Conservation (phyloP, 2,329 filamentous ascomycete genomes). For the Akanthomyces uredinophilus region DNA sequence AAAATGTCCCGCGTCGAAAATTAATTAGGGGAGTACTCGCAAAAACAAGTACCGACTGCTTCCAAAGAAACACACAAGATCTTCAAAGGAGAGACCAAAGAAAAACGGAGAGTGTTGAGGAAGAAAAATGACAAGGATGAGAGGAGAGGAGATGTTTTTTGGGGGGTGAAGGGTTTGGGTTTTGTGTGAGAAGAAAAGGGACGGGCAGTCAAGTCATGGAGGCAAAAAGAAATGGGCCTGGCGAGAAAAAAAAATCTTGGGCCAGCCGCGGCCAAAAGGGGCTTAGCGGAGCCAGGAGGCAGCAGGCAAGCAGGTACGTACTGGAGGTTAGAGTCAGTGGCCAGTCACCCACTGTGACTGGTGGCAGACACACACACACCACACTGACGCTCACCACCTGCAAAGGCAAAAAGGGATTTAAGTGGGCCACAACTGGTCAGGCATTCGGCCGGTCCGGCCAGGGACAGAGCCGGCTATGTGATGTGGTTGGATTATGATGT, state of each 20-base stretch:
- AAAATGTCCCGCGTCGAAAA: constrained; percentile 30
- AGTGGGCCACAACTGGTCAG: not conserved
- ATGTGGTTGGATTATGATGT: not conserved
- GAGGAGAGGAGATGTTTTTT: constrained; percentile 17
- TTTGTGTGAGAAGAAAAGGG: constrained; percentile 23
- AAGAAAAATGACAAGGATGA: constrained; percentile 25
- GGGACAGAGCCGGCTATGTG: not conserved
- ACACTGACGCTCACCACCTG: too few relatives aligned
- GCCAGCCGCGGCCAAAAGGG: constrained; percentile 10
- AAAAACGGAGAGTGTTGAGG: constrained; percentile 31
- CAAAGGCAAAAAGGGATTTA: not conserved
- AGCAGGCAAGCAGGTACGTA: not conserved
- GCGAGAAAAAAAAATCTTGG: constrained; percentile 14
- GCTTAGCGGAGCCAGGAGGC: constrained; percentile 15
- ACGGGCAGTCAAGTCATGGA: constrained; percentile 15
- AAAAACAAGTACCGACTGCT: constrained; percentile 28
- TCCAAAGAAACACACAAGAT: constrained; percentile 40
- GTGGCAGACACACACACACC: too few relatives aligned
- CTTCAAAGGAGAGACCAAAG: constrained; percentile 45
- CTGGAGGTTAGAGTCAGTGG: too few relatives aligned
- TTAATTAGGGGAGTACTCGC: constrained; percentile 21
- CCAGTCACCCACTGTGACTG: too few relatives aligned
- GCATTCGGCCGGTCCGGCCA: constrained; percentile 4
- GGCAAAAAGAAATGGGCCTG: constrained; percentile 26
- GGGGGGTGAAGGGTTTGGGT: constrained; percentile 23